phyloP scores from a whole-genome alignment of 73 alveolate species.

The Tetrahymena malaccensis region DNA sequence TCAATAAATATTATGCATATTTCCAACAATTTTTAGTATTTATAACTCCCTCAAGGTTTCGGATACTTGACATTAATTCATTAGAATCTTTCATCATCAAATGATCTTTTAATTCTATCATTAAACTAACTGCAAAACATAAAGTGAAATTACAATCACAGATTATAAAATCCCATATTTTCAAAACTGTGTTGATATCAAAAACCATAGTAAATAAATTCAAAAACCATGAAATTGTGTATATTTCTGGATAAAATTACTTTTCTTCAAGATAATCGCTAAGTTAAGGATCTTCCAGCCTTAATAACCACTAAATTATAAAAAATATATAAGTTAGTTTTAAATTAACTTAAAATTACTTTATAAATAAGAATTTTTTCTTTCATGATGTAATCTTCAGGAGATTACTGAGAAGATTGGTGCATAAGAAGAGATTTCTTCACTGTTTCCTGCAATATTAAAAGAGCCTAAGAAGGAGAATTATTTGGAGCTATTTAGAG shows the following conservation, averaged over 20 bases:
- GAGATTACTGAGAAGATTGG: neutral
- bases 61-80: neutral
- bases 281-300: neutral
- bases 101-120: neutral
- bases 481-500: neutral
- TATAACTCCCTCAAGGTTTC: neutral
- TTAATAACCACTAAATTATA: neutral
- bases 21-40: neutral
- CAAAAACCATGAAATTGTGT: neutral
- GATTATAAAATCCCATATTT: neutral
- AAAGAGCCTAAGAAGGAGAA: neutral
- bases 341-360: neutral
- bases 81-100: neutral
- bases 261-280: neutral
- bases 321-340: neutral
- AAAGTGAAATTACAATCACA: neutral
- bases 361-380: neutral
- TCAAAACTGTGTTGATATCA: neutral
- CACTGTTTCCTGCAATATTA: neutral
- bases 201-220: neutral
- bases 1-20: neutral
- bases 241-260: neutral
- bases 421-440: neutral
- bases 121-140: neutral
- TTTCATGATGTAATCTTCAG: neutral